Evolutionary conservation across 345 rosid species (phyloP).

Genomic region (Citrus australasica): DNA sequence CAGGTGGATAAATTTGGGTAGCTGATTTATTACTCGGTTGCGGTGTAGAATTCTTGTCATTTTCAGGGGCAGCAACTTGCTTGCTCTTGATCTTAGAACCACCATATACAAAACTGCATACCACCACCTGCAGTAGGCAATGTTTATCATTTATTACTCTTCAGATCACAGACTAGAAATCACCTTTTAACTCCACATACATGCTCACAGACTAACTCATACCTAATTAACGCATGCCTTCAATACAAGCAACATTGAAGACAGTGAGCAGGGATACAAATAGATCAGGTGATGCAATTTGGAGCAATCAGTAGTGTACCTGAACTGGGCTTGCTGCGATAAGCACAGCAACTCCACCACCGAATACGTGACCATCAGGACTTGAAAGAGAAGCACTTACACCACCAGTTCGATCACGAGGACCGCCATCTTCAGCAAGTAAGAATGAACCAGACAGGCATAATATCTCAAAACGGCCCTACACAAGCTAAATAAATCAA

Average conservation of each 20-base stretch:
- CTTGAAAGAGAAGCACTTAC: constrained; percentile 88
- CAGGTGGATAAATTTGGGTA: constrained; percentile 31
- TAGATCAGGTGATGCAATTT: background rate
- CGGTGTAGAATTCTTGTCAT: constrained; percentile 37
- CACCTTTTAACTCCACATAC: background rate
- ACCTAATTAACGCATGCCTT: background rate
- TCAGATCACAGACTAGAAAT: background rate
- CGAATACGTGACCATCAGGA: constrained; percentile 88
- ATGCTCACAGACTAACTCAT: background rate
- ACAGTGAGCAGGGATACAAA: background rate
- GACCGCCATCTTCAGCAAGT: constrained; percentile 84
- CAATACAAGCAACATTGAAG: background rate
- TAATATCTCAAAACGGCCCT: constrained; percentile 95
- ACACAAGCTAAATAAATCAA: constrained; percentile 28
- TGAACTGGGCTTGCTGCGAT: constrained; percentile 80
- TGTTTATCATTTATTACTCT: constrained; percentile 9
- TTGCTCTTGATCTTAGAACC: constrained; percentile 58
- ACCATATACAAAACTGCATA: constrained; percentile 83
- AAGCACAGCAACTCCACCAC: constrained; percentile 82
- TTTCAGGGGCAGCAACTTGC: constrained; percentile 39
- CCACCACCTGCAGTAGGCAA: constrained; percentile 65
- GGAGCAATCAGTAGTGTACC: constrained; percentile 38
- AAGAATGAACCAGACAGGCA: constrained; percentile 93
- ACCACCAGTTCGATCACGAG: constrained; percentile 80
- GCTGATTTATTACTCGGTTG: constrained; percentile 29